phyloP scores from a whole-genome alignment of 257 asterid genomes.

The Solanum sitiens region DNA sequence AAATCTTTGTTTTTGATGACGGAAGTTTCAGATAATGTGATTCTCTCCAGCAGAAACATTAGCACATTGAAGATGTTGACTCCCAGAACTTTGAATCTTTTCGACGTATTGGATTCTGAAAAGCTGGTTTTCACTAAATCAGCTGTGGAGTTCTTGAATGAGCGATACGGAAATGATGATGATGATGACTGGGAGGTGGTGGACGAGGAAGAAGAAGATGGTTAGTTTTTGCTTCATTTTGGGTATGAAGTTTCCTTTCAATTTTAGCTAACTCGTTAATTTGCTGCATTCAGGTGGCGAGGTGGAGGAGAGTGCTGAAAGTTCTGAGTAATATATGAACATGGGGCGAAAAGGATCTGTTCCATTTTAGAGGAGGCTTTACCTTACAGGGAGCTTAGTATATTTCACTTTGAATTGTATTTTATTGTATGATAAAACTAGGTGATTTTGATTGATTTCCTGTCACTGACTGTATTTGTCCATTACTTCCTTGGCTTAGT shows the following conservation, averaged over 20 bases:
- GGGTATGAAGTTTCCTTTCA: background rate
- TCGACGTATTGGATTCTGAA: slow-evolving; percentile 80
- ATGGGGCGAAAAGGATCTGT: background rate
- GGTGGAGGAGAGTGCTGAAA: background rate
- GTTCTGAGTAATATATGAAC: background rate
- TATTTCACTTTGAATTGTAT: background rate
- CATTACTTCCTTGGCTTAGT: background rate
- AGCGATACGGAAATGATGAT: slow-evolving; percentile 57
- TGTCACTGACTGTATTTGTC: background rate
- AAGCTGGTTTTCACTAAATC: slow-evolving; percentile 61
- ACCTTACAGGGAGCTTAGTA: background rate
- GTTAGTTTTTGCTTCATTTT: slow-evolving; percentile 19
- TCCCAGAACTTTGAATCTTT: slow-evolving; percentile 82
- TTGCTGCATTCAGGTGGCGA: background rate
- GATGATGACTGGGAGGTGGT: slow-evolving; percentile 32
- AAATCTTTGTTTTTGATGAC: slow-evolving; percentile 68
- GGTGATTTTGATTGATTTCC: background rate
- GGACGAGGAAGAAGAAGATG: slow-evolving; percentile 25
- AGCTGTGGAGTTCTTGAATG: slow-evolving; percentile 74
- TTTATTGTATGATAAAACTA: background rate
- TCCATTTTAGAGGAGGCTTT: background rate
- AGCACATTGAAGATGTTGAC: slow-evolving; percentile 83
- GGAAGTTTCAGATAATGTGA: slow-evolving; percentile 65
- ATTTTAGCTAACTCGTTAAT: background rate
- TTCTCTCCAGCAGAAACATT: slow-evolving; percentile 58